phyloP scores from a whole-genome alignment of 352 stramenopile genomes.

The Pythium vanterpoolii region DNA sequence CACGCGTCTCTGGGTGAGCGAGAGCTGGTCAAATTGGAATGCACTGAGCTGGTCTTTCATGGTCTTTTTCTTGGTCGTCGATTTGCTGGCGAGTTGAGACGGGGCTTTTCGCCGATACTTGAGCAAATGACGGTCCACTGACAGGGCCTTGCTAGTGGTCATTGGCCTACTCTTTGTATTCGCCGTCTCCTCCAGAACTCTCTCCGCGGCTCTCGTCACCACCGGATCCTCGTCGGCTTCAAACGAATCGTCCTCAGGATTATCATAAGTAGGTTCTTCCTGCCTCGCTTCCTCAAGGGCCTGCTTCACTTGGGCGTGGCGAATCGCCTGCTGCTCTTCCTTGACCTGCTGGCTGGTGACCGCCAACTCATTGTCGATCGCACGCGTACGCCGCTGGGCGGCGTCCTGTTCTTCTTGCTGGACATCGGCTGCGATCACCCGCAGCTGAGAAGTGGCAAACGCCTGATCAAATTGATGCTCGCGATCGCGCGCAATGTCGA shows the following conservation, averaged over 20 bases:
- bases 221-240: conserved; percentile 34
- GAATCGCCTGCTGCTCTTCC: conserved; percentile 24
- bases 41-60: conserved; percentile 56
- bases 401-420: conserved; percentile 30
- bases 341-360: conserved; percentile 27
- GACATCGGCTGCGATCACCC: conserved; percentile 35
- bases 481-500: conserved; percentile 21
- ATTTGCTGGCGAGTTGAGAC: conserved; percentile 23
- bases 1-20: conserved; percentile 52
- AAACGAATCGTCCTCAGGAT: conserved; percentile 42
- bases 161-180: neutral
- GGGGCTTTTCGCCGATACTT: conserved; percentile 26
- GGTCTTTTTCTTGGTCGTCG: conserved; percentile 29
- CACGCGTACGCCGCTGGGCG: conserved; percentile 13
- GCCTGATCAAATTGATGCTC: neutral
- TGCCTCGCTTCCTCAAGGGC: conserved; percentile 31
- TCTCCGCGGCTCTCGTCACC: conserved; percentile 20
- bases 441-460: conserved; percentile 17
- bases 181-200: conserved; percentile 12
- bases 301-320: conserved; percentile 25
- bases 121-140: conserved; percentile 35
- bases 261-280: conserved; percentile 42
- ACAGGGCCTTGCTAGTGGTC: neutral
- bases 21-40: conserved; percentile 61
- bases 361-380: conserved; percentile 29